phyloP scores from a whole-genome alignment of 2,329 filamentous ascomycete genomes.

The Aspergillus sergii region DNA sequence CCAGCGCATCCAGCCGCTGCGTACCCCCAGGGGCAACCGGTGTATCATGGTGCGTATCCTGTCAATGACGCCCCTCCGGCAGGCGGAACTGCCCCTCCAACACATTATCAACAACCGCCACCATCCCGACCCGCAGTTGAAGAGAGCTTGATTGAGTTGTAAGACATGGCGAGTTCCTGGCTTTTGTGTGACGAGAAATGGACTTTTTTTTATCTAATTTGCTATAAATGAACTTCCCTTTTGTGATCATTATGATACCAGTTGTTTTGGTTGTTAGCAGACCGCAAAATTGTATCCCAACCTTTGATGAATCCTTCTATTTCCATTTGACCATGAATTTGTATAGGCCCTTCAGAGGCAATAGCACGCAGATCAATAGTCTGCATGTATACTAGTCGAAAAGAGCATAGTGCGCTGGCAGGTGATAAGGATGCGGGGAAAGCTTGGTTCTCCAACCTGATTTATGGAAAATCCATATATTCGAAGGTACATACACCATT shows the following conservation, averaged over 20 bases:
- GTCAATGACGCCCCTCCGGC: constrained; percentile 22
- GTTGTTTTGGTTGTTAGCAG: constrained; percentile 25
- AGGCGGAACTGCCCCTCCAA: constrained; percentile 16
- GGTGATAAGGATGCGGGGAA: not conserved
- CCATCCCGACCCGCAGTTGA: constrained; percentile 29
- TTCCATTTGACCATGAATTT: not conserved
- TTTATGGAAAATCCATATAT: not conserved
- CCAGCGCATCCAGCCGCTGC: constrained; percentile 12
- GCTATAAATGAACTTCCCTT: constrained; percentile 7
- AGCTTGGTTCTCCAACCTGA: not conserved
- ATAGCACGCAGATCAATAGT: not conserved
- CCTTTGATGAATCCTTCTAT: not conserved
- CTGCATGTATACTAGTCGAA: not conserved
- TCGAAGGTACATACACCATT: not conserved
- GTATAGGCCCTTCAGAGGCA: not conserved
- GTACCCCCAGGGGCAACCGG: constrained; percentile 17
- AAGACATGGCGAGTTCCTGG: constrained; percentile 4
- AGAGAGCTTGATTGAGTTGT: constrained; percentile 37
- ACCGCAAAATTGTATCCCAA: constrained; percentile 10
- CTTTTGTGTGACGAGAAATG: constrained; percentile 14
- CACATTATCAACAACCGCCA: constrained; percentile 24
- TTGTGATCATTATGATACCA: constrained; percentile 30
- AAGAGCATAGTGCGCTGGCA: not conserved
- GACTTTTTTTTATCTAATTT: not conserved
- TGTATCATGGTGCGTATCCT: constrained; percentile 20